Base-by-base conservation (phyloP, 208 protist genomes). In the Trypanosoma congolense region DNA sequence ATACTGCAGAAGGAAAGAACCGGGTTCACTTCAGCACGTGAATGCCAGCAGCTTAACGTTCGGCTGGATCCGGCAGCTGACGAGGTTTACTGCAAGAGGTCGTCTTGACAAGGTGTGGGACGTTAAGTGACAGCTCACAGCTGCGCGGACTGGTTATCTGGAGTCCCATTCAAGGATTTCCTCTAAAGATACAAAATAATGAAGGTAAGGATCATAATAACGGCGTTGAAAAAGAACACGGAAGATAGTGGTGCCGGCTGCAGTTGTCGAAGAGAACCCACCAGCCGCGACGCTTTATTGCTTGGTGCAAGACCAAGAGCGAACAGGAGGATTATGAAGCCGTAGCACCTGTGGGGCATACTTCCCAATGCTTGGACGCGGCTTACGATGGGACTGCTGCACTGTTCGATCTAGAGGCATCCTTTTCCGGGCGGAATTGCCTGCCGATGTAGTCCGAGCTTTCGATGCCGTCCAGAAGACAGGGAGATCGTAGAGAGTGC, bases 241-340 rank as follows among this genome's bases (percentile, higher is more conserved):
- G 21, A 1, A 1, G 51, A 38, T 3, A 38, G 38, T 57, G 19
- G 26, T 46, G 16, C 51, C 51, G 1, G 43, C 46, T 14, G 10
- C 51, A 5, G 38, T 57, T 4, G 30, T 57, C 24, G 25, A 57
- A 26, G 19, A 57, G 4, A 42, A 57, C 16, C 38, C 51, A 2
- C 33, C 51, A 21, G 51, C 9, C 19, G 25, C 1, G 25, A 2
- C 51, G 51, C 33, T 46, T 57, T 18, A 57, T 57, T 46, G 38
- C 40, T 0, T 57, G 51, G 51, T 8, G n/a, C 16, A 57, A 57
- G 36, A 24, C 38, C 16, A 57, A 57, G 25, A 46, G 29, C 21
- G 51, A 43, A 16, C 51, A 57, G 8, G 51, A 46, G 3, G 8
- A 57, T 26, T 57, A 46, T 30, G 51, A 57, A 22, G 36, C 36